phyloP scores from a whole-genome alignment of 305 asterid genomes.

The Fraxinus velutina region DNA sequence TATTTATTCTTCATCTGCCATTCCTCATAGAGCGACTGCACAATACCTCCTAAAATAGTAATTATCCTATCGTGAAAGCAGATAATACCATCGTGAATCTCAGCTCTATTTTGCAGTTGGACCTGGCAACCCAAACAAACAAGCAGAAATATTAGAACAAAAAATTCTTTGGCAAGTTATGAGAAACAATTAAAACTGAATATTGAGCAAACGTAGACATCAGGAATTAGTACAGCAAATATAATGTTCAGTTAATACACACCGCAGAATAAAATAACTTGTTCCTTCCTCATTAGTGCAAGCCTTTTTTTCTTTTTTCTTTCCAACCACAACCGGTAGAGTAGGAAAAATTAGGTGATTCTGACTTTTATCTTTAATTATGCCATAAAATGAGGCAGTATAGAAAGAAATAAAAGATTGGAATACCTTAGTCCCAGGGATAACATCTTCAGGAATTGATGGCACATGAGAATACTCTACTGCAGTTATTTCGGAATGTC shows the following conservation, averaged over 20 bases:
- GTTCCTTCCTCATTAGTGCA: background rate
- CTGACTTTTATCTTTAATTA: background rate
- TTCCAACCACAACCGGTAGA: constrained; percentile 6
- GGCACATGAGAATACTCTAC: constrained; percentile 66
- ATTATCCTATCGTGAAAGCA: constrained; percentile 54
- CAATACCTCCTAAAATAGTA: constrained; percentile 68
- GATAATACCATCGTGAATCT: constrained; percentile 54
- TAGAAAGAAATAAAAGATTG: background rate
- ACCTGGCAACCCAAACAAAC: constrained; percentile 51
- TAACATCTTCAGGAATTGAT: constrained; percentile 59
- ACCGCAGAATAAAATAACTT: constrained; percentile 1
- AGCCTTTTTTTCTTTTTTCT: background rate
- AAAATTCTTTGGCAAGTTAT: constrained; percentile 13
- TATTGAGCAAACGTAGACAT: background rate
- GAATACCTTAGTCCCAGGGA: constrained; percentile 84
- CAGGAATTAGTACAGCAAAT: background rate
- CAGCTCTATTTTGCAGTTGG: constrained; percentile 52
- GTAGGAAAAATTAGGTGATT: constrained; percentile 1
- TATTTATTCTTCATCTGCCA: constrained; percentile 81
- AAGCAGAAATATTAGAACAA: constrained; percentile 12
- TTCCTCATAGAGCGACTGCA: constrained; percentile 77
- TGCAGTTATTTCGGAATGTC: constrained; percentile 67
- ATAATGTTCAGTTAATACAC: background rate
- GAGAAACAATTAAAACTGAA: constrained; percentile 20
- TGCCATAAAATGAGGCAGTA: background rate